These are phyloP conservation scores for Colletotrichum sp. DNA, from an alignment of 2,329 filamentous ascomycete genomes.

Conservation along the genomic window DNA sequence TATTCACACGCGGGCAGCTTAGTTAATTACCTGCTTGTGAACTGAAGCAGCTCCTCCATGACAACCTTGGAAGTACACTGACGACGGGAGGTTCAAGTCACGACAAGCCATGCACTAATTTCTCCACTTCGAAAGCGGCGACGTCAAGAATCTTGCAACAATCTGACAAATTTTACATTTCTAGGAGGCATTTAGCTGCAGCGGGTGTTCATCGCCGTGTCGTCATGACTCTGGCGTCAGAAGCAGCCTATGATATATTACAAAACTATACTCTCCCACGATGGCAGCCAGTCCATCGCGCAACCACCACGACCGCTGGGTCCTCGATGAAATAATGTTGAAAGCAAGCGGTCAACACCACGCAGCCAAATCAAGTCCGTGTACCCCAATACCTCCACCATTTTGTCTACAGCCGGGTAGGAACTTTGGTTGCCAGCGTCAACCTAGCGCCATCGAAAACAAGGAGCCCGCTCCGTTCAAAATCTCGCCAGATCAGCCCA, in stretches of 20 bases:
- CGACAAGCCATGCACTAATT: not conserved
- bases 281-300: not conserved
- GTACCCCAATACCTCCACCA: not conserved
- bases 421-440: not conserved
- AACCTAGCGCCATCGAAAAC: not conserved
- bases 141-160: not conserved
- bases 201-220: not conserved
- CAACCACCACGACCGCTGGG: not conserved
- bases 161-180: not conserved
- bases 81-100: not conserved
- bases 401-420: not conserved
- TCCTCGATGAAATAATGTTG: not conserved
- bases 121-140: not conserved
- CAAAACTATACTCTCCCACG: not conserved
- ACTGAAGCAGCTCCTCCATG: not conserved
- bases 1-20: not conserved
- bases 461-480: not conserved
- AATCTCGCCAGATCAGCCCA: constrained; percentile 40
- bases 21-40: not conserved
- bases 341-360: not conserved
- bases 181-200: not conserved
- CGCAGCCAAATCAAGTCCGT: not conserved
- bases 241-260: not conserved
- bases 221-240: not conserved
- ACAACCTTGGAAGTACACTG: not conserved